Evolutionary conservation across 2,329 filamentous ascomycete species (phyloP).

Genomic region (Scortechinia acanthostroma): DNA sequence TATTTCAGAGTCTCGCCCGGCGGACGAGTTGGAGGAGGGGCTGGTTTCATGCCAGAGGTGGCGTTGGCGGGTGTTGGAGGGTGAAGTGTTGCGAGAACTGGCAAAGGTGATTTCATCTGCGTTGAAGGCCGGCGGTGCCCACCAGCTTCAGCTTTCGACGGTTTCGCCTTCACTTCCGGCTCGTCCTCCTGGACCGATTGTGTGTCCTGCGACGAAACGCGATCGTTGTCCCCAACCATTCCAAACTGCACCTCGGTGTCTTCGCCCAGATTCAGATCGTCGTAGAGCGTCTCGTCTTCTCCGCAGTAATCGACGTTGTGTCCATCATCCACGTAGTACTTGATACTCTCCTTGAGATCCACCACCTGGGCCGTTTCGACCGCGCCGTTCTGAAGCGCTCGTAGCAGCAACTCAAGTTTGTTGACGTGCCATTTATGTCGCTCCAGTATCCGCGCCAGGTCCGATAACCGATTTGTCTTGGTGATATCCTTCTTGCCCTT

Average conservation of each 20-base stretch:
- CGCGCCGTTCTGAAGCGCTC: slow-evolving; percentile 85
- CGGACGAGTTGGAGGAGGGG: slow-evolving; percentile 74
- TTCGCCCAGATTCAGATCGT: slow-evolving; percentile 84
- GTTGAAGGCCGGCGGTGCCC: slow-evolving; percentile 69
- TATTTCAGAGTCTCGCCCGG: slow-evolving; percentile 92
- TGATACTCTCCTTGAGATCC: slow-evolving; percentile 84
- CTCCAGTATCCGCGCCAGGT: slow-evolving; percentile 78
- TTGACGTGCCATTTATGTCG: slow-evolving; percentile 94
- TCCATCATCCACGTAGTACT: slow-evolving; percentile 89
- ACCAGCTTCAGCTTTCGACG: slow-evolving; percentile 34
- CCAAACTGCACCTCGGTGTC: slow-evolving; percentile 78
- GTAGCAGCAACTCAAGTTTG: slow-evolving; percentile 83
- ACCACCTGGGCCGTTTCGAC: slow-evolving; percentile 82
- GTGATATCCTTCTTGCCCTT: slow-evolving; percentile 82
- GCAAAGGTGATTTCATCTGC: slow-evolving; percentile 87
- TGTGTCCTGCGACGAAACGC: slow-evolving; percentile 87
- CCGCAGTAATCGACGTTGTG: slow-evolving; percentile 85
- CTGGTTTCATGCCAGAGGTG: slow-evolving; percentile 79
- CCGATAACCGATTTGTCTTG: slow-evolving; percentile 81
- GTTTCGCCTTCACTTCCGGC: slow-evolving; percentile 28
- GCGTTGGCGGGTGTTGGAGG: slow-evolving; percentile 57
- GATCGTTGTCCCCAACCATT: slow-evolving; percentile 73
- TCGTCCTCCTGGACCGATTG: slow-evolving; percentile 91
- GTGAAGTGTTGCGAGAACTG: slow-evolving; percentile 85
- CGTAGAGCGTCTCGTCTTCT: slow-evolving; percentile 81